phyloP scores from a whole-genome alignment of 2,329 filamentous ascomycete species.

The Bipolaris zeicola region DNA sequence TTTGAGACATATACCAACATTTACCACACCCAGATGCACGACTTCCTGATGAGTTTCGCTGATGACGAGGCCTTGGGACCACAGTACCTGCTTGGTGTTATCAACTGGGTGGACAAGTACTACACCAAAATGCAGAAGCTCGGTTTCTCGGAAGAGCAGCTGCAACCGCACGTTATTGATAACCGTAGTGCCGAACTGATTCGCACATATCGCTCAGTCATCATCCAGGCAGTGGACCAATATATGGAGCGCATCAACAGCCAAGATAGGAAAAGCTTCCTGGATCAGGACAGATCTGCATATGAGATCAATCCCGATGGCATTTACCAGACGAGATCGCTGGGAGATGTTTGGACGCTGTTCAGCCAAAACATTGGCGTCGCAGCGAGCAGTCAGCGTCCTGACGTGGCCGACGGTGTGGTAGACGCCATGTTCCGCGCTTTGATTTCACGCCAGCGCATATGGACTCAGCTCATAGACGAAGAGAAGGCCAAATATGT shows the following conservation, averaged over 20 bases:
- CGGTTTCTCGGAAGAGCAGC: conserved; percentile 75
- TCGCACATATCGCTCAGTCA: conserved; percentile 90
- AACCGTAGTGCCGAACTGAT: conserved; percentile 88
- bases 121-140: conserved; percentile 95
- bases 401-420: conserved; percentile 92
- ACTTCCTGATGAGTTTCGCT: conserved; percentile 82
- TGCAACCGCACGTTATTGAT: conserved; percentile 86
- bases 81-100: conserved; percentile 85
- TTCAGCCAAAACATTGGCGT: conserved; percentile 88
- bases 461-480: conserved; percentile 87
- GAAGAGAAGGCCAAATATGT: conserved; percentile 79
- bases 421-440: conserved; percentile 94
- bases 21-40: conserved; percentile 94
- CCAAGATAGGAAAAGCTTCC: conserved; percentile 81
- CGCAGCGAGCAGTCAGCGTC: conserved; percentile 80
- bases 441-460: conserved; percentile 78
- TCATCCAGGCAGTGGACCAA: conserved; percentile 93
- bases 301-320: conserved; percentile 79
- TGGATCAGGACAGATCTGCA: conserved; percentile 76
- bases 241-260: conserved; percentile 95
- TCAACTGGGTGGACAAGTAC: conserved; percentile 95
- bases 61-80: conserved; percentile 85
- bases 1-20: conserved; percentile 87
- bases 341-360: conserved; percentile 97
- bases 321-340: conserved; percentile 87